phyloP scores from a whole-genome alignment of 2,329 filamentous ascomycete genomes.

The Hansfordia pulvinata region DNA sequence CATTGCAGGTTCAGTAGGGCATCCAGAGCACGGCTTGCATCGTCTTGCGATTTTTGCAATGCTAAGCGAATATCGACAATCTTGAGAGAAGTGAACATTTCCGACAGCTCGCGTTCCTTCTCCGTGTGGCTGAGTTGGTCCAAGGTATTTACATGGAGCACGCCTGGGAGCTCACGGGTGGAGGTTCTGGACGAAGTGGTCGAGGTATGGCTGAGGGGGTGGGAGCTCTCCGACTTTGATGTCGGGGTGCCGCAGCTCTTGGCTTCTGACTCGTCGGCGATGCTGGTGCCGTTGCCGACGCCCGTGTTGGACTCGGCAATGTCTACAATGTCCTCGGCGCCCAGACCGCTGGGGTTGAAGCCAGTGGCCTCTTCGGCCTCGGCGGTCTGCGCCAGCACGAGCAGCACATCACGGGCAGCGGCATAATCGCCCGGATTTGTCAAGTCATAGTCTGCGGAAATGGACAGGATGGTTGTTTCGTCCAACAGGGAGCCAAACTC shows the following conservation, averaged over 20 bases:
- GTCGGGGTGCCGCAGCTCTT: constrained; percentile 13
- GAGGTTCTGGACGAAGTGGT: constrained; percentile 10
- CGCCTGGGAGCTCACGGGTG: constrained; percentile 9
- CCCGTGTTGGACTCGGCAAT: constrained; percentile 7
- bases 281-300: constrained; percentile 4
- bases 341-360: constrained; percentile 67
- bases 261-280: constrained; percentile 9
- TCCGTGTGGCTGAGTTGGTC: constrained; percentile 37
- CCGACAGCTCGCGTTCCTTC: constrained; percentile 48
- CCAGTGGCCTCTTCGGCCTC: constrained; percentile 54
- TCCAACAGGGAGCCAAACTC: constrained; percentile 67
- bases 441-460: constrained; percentile 62
- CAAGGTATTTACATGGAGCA: constrained; percentile 15
- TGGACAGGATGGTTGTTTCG: constrained; percentile 61
- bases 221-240: constrained; percentile 12
- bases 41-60: constrained; percentile 52
- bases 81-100: constrained; percentile 61
- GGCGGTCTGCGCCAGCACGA: constrained; percentile 52
- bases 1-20: constrained; percentile 68
- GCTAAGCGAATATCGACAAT: constrained; percentile 51
- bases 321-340: constrained; percentile 21
- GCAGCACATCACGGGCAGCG: constrained; percentile 43
- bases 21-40: constrained; percentile 61
- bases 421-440: constrained; percentile 33
- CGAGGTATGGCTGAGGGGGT: constrained; percentile 9